A percentile compares a stretch with the other conserved stretches of the same genome.
These are phyloP conservation scores for Dothiorella sarmentorum DNA, from an alignment of 2,329 filamentous ascomycete genomes.

Conservation along the genomic window DNA sequence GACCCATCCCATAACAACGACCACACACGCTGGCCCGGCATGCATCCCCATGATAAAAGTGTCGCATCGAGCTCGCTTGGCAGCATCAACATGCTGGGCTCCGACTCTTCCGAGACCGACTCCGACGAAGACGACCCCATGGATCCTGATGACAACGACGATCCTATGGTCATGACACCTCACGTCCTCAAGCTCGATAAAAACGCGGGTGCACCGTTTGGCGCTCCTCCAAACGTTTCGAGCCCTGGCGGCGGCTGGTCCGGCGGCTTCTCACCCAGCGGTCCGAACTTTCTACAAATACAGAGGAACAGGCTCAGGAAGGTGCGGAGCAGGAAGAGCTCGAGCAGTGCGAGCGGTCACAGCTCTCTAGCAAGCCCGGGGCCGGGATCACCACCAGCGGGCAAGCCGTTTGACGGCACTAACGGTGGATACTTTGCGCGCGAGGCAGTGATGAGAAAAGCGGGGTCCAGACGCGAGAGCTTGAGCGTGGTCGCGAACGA, in stretches of 20 bases:
- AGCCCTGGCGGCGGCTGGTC: conserved; percentile 62
- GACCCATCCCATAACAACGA: conserved; percentile 62
- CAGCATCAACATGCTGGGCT: conserved; percentile 74
- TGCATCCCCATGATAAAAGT: conserved; percentile 51
- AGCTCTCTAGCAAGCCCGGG: conserved; percentile 66
- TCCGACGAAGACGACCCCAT: conserved; percentile 56
- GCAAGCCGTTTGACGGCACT: conserved; percentile 40
- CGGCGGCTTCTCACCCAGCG: conserved; percentile 61
- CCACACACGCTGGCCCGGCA: conserved; percentile 62
- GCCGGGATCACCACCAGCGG: conserved; percentile 70
- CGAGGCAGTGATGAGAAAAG: conserved; percentile 46
- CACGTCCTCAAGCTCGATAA: conserved; percentile 61
- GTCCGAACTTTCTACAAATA: conserved; percentile 78
- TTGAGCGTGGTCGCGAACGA: conserved; percentile 89
- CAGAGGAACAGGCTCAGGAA: conserved; percentile 58
- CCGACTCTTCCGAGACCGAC: conserved; percentile 70
- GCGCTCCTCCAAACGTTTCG: conserved; percentile 32
- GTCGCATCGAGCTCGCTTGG: conserved; percentile 70
- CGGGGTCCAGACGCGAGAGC: conserved; percentile 71
- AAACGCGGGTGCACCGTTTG: conserved; percentile 46
- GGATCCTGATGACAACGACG: conserved; percentile 51
- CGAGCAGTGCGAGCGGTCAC: conserved; percentile 66
- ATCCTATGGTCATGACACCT: conserved; percentile 78
- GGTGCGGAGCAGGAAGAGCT: conserved; percentile 61
- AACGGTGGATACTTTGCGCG: conserved; percentile 54